Evolutionary conservation across 352 stramenopile species (phyloP).

Genomic region (Stramenopiles sp.): DNA sequence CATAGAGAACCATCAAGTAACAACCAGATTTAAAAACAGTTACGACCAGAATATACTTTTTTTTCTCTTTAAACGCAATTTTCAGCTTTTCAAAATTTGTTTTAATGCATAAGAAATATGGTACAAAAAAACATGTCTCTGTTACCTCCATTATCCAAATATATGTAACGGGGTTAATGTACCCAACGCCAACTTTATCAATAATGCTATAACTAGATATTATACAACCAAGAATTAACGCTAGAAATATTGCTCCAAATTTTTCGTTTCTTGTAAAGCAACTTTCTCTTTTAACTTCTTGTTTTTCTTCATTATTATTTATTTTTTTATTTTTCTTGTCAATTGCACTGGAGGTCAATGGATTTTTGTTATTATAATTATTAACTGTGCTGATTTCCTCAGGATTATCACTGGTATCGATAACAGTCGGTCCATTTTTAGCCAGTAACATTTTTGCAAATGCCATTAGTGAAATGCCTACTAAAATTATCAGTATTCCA

Average conservation of each 20-base stretch:
- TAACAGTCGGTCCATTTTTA: no score
- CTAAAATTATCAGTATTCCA: not conserved
- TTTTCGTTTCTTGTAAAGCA: not conserved
- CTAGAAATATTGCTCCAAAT: not conserved
- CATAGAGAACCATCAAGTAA: conserved; percentile 7
- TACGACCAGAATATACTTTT: not conserved
- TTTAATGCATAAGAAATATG: not conserved
- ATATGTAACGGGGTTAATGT: not conserved
- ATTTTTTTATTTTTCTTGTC: no score
- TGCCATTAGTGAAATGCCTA: not conserved
- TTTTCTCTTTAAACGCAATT: not conserved
- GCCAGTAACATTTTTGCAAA: not conserved
- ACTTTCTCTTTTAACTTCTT: not conserved
- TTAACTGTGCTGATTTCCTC: not conserved
- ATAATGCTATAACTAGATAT: not conserved
- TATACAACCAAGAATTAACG: not conserved
- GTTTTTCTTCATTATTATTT: not conserved
- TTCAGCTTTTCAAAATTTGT: not conserved
- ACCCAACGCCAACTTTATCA: not conserved
- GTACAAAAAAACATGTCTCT: not conserved
- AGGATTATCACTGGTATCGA: no score
- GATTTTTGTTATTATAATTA: not conserved
- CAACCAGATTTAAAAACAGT: not conserved
- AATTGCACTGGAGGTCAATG: no score
- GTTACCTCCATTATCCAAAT: not conserved